Evolutionary conservation across 768 basidiomycete genomes (phyloP).

Genomic region (Dioszegia crocea): DNA sequence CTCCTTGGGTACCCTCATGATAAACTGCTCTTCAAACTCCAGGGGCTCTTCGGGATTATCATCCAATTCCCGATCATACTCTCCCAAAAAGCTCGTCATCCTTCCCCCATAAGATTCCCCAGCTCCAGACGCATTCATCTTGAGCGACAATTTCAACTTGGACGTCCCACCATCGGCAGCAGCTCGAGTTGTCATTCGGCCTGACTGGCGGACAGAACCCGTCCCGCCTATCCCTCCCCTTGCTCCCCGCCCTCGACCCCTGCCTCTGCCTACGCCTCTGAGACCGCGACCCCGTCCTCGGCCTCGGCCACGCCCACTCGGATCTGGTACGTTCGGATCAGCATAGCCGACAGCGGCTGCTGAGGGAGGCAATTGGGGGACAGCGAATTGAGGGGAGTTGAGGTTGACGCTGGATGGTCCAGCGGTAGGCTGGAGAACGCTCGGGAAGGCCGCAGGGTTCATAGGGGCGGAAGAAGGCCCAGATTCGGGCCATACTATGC

Average conservation of each 20-base stretch:
- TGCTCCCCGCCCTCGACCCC: conserved; percentile 15
- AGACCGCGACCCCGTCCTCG: conserved; percentile 21
- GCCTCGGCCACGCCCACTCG: conserved; percentile 22
- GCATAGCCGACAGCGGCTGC: background rate
- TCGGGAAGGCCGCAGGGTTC: background rate
- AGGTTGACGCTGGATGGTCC: conserved; percentile 4
- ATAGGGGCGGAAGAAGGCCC: conserved; percentile 1
- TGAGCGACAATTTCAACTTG: conserved; percentile 33
- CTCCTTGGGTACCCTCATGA: conserved; percentile 79
- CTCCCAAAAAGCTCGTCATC: conserved; percentile 81
- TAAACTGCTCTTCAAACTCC: conserved; percentile 94
- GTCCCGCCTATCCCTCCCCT: conserved; percentile 12
- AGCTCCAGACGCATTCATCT: conserved; percentile 8
- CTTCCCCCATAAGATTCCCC: conserved; percentile 18
- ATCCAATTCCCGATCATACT: conserved; percentile 90
- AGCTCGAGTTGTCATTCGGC: conserved; percentile 16
- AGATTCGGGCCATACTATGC: background rate
- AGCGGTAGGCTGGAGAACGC: background rate
- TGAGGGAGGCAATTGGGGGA: background rate
- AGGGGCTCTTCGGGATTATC: conserved; percentile 87
- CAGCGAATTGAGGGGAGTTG: conserved; percentile 2
- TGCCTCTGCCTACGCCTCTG: conserved; percentile 19
- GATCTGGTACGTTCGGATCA: background rate
- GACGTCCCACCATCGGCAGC: background rate
- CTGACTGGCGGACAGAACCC: conserved; percentile 11